phyloP scores from a whole-genome alignment of 805 yeast species.

The Schizosaccharomyces octosporus region DNA sequence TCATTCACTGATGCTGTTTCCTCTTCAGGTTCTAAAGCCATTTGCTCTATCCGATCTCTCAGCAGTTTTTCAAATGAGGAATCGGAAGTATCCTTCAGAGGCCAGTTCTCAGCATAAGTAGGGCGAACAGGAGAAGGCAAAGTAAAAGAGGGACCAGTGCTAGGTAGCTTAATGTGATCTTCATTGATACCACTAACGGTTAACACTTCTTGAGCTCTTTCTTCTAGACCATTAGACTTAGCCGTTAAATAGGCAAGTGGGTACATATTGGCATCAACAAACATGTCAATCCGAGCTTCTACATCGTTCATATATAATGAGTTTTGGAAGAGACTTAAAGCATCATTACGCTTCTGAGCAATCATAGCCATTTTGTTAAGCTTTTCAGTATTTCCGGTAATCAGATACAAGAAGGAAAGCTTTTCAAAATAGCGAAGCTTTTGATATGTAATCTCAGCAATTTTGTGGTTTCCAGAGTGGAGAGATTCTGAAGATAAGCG shows the following conservation, averaged over 20 bases:
- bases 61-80: slow-evolving; percentile 73
- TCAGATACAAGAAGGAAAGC: slow-evolving; percentile 64
- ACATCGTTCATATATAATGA: slow-evolving; percentile 53
- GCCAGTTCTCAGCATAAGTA: slow-evolving; percentile 42
- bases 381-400: slow-evolving; percentile 57
- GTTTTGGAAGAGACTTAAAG: slow-evolving; percentile 58
- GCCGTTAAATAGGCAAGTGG: slow-evolving; percentile 89
- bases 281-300: slow-evolving; percentile 47
- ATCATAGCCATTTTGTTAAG: slow-evolving; percentile 65
- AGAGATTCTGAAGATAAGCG: slow-evolving; percentile 67
- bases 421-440: slow-evolving; percentile 68
- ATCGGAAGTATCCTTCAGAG: slow-evolving; percentile 42
- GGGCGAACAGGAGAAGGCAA: slow-evolving; percentile 26
- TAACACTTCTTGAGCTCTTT: slow-evolving; percentile 46
- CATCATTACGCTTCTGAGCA: slow-evolving; percentile 70
- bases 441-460: slow-evolving; percentile 74
- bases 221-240: slow-evolving; percentile 57
- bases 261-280: slow-evolving; percentile 51
- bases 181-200: slow-evolving; percentile 43
- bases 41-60: slow-evolving; percentile 47
- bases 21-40: slow-evolving; percentile 22
- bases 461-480: slow-evolving; percentile 62
- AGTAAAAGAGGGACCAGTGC: slow-evolving; percentile 17
- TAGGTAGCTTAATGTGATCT: slow-evolving; percentile 39
- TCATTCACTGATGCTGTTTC: slow-evolving; percentile 6